phyloP scores from a whole-genome alignment of 2,329 filamentous ascomycete genomes.

The Pyrenophora teres region DNA sequence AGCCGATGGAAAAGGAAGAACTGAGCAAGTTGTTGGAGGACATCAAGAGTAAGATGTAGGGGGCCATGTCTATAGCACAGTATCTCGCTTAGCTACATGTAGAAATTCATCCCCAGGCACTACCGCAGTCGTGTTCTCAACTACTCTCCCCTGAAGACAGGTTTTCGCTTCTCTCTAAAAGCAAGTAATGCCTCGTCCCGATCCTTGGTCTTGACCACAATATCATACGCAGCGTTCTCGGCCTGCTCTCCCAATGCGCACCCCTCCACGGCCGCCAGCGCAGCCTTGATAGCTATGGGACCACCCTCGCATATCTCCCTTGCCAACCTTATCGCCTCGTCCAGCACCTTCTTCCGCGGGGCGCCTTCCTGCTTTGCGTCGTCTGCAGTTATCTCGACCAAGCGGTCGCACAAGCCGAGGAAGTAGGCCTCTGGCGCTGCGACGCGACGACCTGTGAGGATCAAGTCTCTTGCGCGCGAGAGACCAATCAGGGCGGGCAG shows the following conservation, averaged over 20 bases:
- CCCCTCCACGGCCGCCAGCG: constrained; percentile 75
- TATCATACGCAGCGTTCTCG: constrained; percentile 87
- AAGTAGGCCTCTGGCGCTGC: constrained; percentile 86
- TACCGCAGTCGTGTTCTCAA: neutral
- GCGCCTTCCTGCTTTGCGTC: constrained; percentile 55
- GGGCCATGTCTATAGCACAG: too few relatives aligned
- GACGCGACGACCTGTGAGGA: constrained; percentile 88
- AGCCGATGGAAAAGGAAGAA: constrained; percentile 77
- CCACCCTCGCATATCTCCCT: constrained; percentile 87
- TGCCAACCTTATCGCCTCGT: constrained; percentile 78
- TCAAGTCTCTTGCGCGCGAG: constrained; percentile 81
- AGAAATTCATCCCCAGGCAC: too few relatives aligned
- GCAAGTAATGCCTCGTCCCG: constrained; percentile 84
- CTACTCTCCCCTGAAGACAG: constrained; percentile 64
- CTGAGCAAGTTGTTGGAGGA: constrained; percentile 81
- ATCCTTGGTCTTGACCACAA: constrained; percentile 83
- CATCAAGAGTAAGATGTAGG: constrained; percentile 84
- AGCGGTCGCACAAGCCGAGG: constrained; percentile 83
- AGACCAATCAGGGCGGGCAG: constrained; percentile 81
- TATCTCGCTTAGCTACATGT: too few relatives aligned
- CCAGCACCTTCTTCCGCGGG: constrained; percentile 70
- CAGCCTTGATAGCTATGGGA: constrained; percentile 79
- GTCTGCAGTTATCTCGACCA: constrained; percentile 76
- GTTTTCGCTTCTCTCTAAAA: constrained; percentile 77
- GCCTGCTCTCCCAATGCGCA: constrained; percentile 69